Conservation (phyloP, 176 grass and related monocot genomes). For the Phyllostachys edulis region DNA sequence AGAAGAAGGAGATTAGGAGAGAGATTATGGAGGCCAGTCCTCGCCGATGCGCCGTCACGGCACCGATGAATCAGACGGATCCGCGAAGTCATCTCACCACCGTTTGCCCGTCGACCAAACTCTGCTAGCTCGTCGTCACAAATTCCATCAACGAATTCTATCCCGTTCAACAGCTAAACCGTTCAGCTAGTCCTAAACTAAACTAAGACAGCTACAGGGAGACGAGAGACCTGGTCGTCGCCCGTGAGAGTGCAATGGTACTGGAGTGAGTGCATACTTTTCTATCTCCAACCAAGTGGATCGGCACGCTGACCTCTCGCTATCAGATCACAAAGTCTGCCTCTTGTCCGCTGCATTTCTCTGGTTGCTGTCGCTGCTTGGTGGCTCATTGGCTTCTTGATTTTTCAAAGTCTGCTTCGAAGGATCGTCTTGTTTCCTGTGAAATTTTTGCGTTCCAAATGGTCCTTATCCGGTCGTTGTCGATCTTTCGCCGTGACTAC, state of each 20-base stretch:
- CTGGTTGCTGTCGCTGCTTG: neutral
- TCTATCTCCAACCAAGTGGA: slow-evolving; percentile 14
- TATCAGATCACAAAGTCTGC: neutral
- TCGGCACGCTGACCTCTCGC: slow-evolving; percentile 13
- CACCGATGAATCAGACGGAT: neutral
- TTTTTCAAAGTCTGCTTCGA: neutral
- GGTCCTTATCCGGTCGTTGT: neutral
- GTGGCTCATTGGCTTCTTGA: neutral
- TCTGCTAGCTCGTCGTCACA: neutral
- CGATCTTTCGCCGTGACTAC: neutral
- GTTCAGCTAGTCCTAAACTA: neutral
- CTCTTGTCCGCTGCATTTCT: neutral
- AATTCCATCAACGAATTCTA: neutral
- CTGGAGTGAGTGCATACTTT: neutral
- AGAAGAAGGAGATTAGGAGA: too few relatives aligned
- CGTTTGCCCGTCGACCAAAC: neutral
- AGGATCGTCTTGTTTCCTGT: neutral
- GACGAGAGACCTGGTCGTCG: slow-evolving; percentile 2
- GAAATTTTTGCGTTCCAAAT: neutral
- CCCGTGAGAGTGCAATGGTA: neutral
- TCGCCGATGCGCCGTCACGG: slow-evolving; percentile 21
- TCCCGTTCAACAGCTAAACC: neutral
- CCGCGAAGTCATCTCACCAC: neutral
- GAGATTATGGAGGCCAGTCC: too few relatives aligned
- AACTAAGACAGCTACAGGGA: neutral